Conservation (phyloP, 495 filamentous ascomycete species). For the Parathielavia hyrcaniae region DNA sequence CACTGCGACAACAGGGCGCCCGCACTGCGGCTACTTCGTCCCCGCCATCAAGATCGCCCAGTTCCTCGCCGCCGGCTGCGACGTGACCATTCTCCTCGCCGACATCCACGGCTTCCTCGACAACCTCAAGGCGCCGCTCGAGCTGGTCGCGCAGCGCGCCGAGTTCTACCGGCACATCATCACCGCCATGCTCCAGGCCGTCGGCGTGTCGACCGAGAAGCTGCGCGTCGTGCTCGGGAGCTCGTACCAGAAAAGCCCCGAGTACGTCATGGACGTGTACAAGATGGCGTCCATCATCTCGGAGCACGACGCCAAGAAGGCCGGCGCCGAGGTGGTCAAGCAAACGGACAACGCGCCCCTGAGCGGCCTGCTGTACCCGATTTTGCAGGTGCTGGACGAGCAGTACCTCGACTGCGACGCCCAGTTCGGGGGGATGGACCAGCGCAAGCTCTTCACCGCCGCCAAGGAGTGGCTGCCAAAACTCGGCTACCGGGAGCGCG, state of each 20-base stretch:
- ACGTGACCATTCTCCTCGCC: slow-evolving; percentile 73
- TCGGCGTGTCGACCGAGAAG: slow-evolving; percentile 68
- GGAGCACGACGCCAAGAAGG: slow-evolving; percentile 71
- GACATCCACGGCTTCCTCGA: slow-evolving; percentile 78
- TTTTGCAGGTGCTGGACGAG: slow-evolving; percentile 89
- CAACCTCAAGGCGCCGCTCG: slow-evolving; percentile 77
- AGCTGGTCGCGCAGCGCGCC: slow-evolving; percentile 73
- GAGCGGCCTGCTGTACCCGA: slow-evolving; percentile 75
- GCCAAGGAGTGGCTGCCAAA: slow-evolving; percentile 70
- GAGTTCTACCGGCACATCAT: slow-evolving; percentile 67
- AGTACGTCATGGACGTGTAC: slow-evolving; percentile 75
- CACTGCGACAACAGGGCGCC: slow-evolving; percentile 61
- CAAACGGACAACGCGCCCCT: slow-evolving; percentile 70
- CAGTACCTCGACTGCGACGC: slow-evolving; percentile 79
- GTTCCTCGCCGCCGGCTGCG: slow-evolving; percentile 75
- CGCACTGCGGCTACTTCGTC: slow-evolving; percentile 64
- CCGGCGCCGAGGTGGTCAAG: slow-evolving; percentile 90
- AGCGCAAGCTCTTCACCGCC: slow-evolving; percentile 81
- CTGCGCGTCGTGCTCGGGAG: slow-evolving; percentile 80
- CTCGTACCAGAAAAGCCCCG: slow-evolving; percentile 65
- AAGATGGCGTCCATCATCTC: slow-evolving; percentile 48
- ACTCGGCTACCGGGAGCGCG: slow-evolving; percentile 66
- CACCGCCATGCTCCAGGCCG: slow-evolving; percentile 58
- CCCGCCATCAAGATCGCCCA: slow-evolving; percentile 84
- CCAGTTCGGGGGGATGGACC: slow-evolving; percentile 75